Percentiles rank a stretch among this genome's conserved stretches.
phyloP scores from a whole-genome alignment of 305 asterid genomes.

The Fraxinus nigra region DNA sequence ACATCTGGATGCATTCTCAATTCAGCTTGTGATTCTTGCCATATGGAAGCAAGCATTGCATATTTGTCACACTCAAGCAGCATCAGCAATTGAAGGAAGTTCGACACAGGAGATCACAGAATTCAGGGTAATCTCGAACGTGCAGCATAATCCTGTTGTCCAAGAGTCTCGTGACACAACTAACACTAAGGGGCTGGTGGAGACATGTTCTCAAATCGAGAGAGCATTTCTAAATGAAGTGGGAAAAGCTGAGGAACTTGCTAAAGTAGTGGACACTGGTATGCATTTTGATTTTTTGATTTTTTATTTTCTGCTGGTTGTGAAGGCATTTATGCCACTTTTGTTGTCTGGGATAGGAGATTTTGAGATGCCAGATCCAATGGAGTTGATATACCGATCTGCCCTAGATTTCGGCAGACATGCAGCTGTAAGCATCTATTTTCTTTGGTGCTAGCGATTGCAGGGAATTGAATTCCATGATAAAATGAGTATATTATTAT shows the following conservation, averaged over 20 bases:
- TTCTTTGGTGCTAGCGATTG: neutral
- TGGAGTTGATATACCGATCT: slow-evolving; percentile 81
- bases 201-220: slow-evolving; percentile 52
- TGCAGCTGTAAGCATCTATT: slow-evolving; percentile 70
- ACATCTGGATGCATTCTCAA: slow-evolving; percentile 73
- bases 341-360: slow-evolving; percentile 46
- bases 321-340: slow-evolving; percentile 2
- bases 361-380: slow-evolving; percentile 91
- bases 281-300: slow-evolving; percentile 24
- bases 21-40: slow-evolving; percentile 86
- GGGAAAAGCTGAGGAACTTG: slow-evolving; percentile 74
- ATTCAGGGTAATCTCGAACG: slow-evolving; percentile 31
- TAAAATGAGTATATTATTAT: neutral
- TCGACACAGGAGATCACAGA: slow-evolving; percentile 35
- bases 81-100: slow-evolving; percentile 56
- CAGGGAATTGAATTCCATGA: slow-evolving; percentile 4
- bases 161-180: slow-evolving; percentile 39
- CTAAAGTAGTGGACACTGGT: slow-evolving; percentile 72
- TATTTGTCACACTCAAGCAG: slow-evolving; percentile 70
- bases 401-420: slow-evolving; percentile 70
- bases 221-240: slow-evolving; percentile 73
- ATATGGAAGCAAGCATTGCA: slow-evolving; percentile 84
- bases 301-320: neutral
- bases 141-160: slow-evolving; percentile 27
- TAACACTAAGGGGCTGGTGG: slow-evolving; percentile 34